Percentiles rank a stretch among this genome's conserved stretches.
These are phyloP conservation scores for Cercospora zeina DNA, from an alignment of 2,329 filamentous ascomycete genomes.

Conservation along the genomic window DNA sequence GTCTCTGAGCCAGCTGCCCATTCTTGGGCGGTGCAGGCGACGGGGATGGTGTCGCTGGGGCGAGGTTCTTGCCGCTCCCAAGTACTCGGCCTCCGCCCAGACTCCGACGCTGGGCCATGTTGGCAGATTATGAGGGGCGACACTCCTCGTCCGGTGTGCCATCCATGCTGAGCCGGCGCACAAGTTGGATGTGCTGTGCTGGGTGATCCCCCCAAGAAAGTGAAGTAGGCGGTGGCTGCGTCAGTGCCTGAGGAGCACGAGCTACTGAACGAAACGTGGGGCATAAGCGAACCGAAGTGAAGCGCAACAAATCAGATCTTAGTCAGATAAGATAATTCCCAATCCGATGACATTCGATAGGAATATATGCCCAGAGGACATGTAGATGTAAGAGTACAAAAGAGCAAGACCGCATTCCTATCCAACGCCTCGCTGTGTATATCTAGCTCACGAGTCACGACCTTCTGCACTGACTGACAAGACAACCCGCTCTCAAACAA, in stretches of 20 bases:
- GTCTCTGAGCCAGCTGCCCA: constrained; percentile 40
- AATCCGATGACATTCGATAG: background rate
- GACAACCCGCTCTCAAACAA: constrained; percentile 28
- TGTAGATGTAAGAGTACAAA: background rate
- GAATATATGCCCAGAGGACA: background rate
- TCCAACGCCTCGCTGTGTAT: constrained; percentile 12
- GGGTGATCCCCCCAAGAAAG: background rate
- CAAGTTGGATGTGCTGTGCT: background rate
- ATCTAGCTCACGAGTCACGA: background rate
- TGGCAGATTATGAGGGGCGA: background rate
- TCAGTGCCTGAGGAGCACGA: constrained; percentile 8
- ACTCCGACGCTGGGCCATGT: constrained; percentile 76
- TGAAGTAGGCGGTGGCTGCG: background rate
- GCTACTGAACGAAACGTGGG: constrained; percentile 4
- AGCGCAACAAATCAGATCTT: constrained; percentile 1
- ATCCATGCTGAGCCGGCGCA: constrained; percentile 16
- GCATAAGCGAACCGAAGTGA: background rate
- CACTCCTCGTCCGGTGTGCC: constrained; percentile 2
- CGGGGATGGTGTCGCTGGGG: constrained; percentile 59
- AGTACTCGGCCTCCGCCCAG: constrained; percentile 90
- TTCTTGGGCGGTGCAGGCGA: constrained; percentile 55
- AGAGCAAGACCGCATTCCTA: background rate
- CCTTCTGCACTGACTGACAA: background rate
- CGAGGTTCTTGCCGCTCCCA: constrained; percentile 80
- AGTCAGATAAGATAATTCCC: constrained; percentile 1